Base-by-base conservation (phyloP, 2,329 filamentous ascomycete genomes). In the Calonectria henricotiae region DNA sequence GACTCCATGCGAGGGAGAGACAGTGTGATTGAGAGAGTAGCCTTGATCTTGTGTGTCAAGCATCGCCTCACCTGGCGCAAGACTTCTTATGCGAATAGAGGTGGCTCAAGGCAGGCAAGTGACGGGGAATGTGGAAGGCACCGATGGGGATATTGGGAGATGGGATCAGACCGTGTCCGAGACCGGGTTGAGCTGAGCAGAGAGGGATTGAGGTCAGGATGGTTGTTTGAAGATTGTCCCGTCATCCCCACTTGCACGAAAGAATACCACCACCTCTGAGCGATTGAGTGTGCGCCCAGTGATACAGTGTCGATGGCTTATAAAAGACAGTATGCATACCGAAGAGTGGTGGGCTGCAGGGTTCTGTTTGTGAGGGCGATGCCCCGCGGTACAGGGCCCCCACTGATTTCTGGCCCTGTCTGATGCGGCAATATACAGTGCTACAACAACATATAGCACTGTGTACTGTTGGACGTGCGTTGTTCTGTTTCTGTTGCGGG, bases 211-310 rank as follows among this genome's bases (percentile, higher is more conserved):
- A 65, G 37, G 46, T 27, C 37, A 41, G 30, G 46, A 66, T 35
- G 55, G 39, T 55, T 66, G 62, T 61, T 62, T 69, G 67, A 62
- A 66, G 46, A 47, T 69, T 65, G 60, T 55, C 54, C 46, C 62
- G 62, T 65, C 67, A 69, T 62, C 54, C 60, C 67, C 62, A 69
- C 51, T 58, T 58, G 51, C 67, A 60, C 35, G 51, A 66, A 60
- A 44, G 51, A 61, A 58, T 58, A 58, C 51, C 35, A 60, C 54
- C n/a, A 44, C 49, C 63, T 65, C 43, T 54, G 43, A 69, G 44
- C 51, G 58, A 47, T 66, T 66, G 62, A 65, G 25, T 55, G 62
- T 43, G 39, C 32, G 41, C 30, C 43, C 46, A 35, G 30, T 47
- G 17, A 60, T 65, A 69, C 67, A 46, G 67, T 69, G 62, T n/a